Evolutionary conservation across 2,329 filamentous ascomycete species (phyloP).

Genomic region (Neopestalotiopsis rosae): DNA sequence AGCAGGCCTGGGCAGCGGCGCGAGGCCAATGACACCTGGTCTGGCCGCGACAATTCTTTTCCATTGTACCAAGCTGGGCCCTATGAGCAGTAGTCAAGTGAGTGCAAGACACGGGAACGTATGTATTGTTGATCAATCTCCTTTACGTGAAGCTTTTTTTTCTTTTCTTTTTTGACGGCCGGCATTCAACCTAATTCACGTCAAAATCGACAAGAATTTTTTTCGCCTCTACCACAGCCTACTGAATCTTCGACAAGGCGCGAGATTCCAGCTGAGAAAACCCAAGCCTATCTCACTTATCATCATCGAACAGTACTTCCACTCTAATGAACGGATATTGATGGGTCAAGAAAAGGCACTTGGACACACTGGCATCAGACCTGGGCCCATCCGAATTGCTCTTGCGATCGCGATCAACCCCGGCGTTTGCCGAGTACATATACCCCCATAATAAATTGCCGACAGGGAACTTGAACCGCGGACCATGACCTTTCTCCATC

Average conservation of each 20-base stretch:
- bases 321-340: too few relatives aligned
- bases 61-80: not conserved
- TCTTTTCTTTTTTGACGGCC: not conserved
- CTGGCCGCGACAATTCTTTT: not conserved
- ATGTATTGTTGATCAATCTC: slow-evolving; percentile 2
- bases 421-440: not conserved
- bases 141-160: not conserved
- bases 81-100: not conserved
- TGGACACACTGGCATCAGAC: too few relatives aligned
- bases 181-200: not conserved
- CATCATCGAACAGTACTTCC: too few relatives aligned
- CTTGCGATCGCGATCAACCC: not conserved
- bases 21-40: not conserved
- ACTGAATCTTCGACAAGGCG: too few relatives aligned
- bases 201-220: not conserved
- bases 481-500: slow-evolving; percentile 6
- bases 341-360: too few relatives aligned
- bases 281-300: too few relatives aligned
- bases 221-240: not conserved
- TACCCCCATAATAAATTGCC: slow-evolving; percentile 7
- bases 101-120: not conserved
- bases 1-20: slow-evolving; percentile 1
- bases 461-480: slow-evolving; percentile 13
- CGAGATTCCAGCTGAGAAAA: too few relatives aligned
- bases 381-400: too few relatives aligned